phyloP scores from a whole-genome alignment of 768 basidiomycete species.

The Lentinula sp. region DNA sequence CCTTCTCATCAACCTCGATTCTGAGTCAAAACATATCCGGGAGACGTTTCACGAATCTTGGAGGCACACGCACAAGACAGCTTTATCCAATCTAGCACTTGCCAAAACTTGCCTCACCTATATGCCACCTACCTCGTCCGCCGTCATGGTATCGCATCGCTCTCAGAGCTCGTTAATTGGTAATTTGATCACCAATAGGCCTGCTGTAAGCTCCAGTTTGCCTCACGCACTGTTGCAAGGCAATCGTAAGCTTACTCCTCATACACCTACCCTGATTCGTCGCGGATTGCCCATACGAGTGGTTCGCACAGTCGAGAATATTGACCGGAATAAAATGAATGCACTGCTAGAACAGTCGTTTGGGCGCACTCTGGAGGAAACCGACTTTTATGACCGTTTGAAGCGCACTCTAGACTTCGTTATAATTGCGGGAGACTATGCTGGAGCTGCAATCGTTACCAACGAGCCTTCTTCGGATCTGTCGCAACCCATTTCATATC shows the following conservation, averaged over 20 bases:
- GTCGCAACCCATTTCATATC: conserved; percentile 66
- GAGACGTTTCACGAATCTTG: conserved; percentile 79
- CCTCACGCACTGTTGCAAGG: conserved; percentile 90
- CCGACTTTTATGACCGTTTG: conserved; percentile 76
- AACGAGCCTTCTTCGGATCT: conserved; percentile 37
- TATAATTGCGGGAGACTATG: conserved; percentile 92
- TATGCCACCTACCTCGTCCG: conserved; percentile 93
- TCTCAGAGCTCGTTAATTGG: conserved; percentile 93
- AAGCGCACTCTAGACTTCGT: conserved; percentile 80
- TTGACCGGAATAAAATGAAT: conserved; percentile 74
- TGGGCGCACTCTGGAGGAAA: conserved; percentile 59
- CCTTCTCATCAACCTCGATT: conserved; percentile 88
- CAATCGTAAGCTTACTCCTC: conserved; percentile 76
- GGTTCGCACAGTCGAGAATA: conserved; percentile 57
- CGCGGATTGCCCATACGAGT: conserved; percentile 86
- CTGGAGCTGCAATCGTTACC: conserved; percentile 92
- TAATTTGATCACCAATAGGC: conserved; percentile 97
- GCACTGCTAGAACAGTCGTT: conserved; percentile 87
- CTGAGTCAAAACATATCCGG: conserved; percentile 81
- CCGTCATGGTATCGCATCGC: conserved; percentile 95
- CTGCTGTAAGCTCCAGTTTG: conserved; percentile 90
- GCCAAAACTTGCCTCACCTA: conserved; percentile 82
- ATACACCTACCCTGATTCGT: conserved; percentile 91
- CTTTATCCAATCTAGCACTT: conserved; percentile 79
- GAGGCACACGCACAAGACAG: conserved; percentile 73